These are phyloP conservation scores for Aspergillus piperis DNA, from an alignment of 2,329 filamentous ascomycete species.

Conservation along the genomic window DNA sequence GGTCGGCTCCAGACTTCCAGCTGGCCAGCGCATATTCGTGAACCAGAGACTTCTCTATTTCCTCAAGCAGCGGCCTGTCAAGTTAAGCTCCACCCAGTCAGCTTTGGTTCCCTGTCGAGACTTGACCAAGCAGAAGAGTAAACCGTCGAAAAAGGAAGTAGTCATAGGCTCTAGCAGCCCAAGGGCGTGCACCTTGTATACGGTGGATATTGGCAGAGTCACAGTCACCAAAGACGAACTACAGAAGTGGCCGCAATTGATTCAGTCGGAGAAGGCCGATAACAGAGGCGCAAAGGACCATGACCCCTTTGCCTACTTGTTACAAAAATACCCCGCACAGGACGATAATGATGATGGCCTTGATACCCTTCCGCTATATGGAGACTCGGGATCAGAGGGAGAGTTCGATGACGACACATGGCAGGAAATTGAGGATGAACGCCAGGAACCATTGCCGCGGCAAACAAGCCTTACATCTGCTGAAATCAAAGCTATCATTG, in stretches of 20 bases:
- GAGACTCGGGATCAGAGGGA: conserved; percentile 56
- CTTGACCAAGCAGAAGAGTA: not conserved
- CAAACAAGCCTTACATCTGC: conserved; percentile 44
- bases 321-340: conserved; percentile 46
- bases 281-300: not conserved
- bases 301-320: conserved; percentile 35
- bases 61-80: conserved; percentile 27
- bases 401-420: conserved; percentile 62
- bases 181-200: conserved; percentile 34
- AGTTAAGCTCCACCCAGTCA: conserved; percentile 22
- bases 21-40: conserved; percentile 33
- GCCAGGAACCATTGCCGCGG: conserved; percentile 18
- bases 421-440: conserved; percentile 63
- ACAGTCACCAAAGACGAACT: conserved; percentile 30
- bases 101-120: conserved; percentile 32
- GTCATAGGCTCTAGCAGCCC: conserved; percentile 11
- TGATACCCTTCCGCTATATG: conserved; percentile 53
- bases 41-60: conserved; percentile 32
- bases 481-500: conserved; percentile 56
- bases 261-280: not conserved
- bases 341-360: conserved; percentile 44
- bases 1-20: conserved; percentile 23
- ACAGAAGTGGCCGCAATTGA: conserved; percentile 32
- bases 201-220: conserved; percentile 25
- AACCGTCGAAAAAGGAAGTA: conserved; percentile 10